Evolutionary conservation across 2,329 filamentous ascomycete species (phyloP), one percentile per base, ranked within the genome.

Genomic region (Orbilia ellipsospora): DNA sequence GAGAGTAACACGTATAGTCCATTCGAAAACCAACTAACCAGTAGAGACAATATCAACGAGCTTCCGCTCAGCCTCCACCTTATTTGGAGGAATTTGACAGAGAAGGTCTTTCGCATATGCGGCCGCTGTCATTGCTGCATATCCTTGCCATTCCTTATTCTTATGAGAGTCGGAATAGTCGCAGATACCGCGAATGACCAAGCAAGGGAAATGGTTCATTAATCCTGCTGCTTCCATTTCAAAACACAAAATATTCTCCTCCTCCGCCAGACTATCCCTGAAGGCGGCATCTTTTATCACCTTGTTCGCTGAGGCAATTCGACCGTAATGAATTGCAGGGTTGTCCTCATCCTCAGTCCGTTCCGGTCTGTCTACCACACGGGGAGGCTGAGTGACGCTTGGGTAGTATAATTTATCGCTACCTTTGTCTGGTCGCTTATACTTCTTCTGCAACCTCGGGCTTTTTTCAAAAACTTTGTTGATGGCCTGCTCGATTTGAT

Each of bases 131-230:
- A 44, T 12, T 12, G 40, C 81, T 0, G 83, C 82, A 23, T 70
- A 70, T 4, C 36, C 20, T 7, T 70, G 40, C 65, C 66, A 70
- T 20, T 7, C 0, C 16, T 84, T 81, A 26, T 80, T 81, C 77
- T 83, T 84, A 62, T 83, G 82, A 0, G 79, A 81, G 65, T 84
- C 83, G 1, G 63, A 36, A 18, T 67, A 67, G 10, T 67, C 54
- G 5, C n/a, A 59, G 15, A 67, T 51, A 4, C 63, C 63, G n/a
- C 54, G 44, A 20, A 67, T 67, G 10, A 59, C 42, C 10, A 67
- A 28, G 12, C 63, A 67, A 7, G 63, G 63, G 12, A 67, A 67
- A 20, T 50, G 2, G 13, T 59, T 2, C 82, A 79, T 57, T 84
- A 84, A 55, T 84, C 82, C 56, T 7, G 65, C 48, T 6, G 65